Evolutionary conservation across 2,329 filamentous ascomycete species (phyloP).

Genomic region (Fusarium pseudoanthophilum): DNA sequence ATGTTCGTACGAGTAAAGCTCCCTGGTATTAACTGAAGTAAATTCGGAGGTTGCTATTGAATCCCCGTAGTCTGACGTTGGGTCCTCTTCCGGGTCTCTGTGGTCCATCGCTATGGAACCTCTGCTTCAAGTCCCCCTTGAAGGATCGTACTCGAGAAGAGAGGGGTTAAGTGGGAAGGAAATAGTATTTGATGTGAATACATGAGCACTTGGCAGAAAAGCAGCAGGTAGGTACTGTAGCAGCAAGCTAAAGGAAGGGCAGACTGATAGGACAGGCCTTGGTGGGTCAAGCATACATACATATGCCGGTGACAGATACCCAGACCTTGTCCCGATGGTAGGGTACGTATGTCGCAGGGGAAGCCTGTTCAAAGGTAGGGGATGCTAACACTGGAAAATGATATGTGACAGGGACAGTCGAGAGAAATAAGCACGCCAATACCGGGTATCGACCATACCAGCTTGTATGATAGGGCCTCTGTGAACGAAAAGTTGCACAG

Average conservation of each 20-base stretch:
- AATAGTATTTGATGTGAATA: conserved; percentile 23
- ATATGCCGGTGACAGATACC: conserved; percentile 36
- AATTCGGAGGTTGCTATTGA: conserved; percentile 54
- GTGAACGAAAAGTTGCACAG: conserved; percentile 12
- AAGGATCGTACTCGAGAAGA: conserved; percentile 17
- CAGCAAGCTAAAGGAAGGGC: conserved; percentile 1
- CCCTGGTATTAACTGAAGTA: conserved; percentile 52
- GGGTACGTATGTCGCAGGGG: conserved; percentile 26
- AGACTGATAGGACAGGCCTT: conserved; percentile 16
- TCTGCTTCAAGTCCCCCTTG: conserved; percentile 9
- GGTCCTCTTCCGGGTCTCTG: conserved; percentile 44
- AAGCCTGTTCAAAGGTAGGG: conserved; percentile 1
- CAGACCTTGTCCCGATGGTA: conserved; percentile 34
- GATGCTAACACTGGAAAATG: conserved; percentile 3
- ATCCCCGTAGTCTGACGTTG: conserved; percentile 54
- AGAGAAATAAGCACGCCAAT: conserved; percentile 7
- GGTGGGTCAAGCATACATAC: conserved; percentile 32
- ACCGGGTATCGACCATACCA: not conserved
- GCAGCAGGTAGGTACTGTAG: conserved; percentile 8
- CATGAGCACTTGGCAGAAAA: conserved; percentile 30
- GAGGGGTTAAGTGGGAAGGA: conserved; percentile 14
- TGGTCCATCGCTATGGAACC: conserved; percentile 37
- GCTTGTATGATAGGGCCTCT: conserved; percentile 24
- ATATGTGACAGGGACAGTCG: conserved; percentile 17
- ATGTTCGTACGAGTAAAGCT: conserved; percentile 51